These are phyloP conservation scores for Fagopyrum homotropicum DNA, from an alignment of 148 eudicot species.

Conservation along the genomic window DNA sequence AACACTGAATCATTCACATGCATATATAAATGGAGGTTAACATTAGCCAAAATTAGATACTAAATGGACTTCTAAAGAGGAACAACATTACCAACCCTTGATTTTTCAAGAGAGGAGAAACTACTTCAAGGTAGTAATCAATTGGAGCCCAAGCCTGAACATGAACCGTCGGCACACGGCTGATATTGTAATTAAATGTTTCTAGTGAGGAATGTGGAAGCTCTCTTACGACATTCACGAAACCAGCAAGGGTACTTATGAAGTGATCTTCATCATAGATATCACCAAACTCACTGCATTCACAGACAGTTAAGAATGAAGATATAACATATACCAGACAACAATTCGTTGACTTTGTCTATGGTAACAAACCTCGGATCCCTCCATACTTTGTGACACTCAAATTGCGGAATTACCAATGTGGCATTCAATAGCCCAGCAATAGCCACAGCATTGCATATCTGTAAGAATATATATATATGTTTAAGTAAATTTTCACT, in stretches of 20 bases:
- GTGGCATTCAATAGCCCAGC: slow-evolving; percentile 73
- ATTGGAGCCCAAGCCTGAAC: slow-evolving; percentile 79
- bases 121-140: slow-evolving; percentile 52
- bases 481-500: neutral
- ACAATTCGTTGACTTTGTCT: neutral
- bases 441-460: slow-evolving; percentile 90
- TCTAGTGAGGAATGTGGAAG: slow-evolving; percentile 53
- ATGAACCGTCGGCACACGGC: slow-evolving; percentile 43
- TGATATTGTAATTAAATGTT: slow-evolving; percentile 41
- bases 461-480: slow-evolving; percentile 30
- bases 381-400: slow-evolving; percentile 75
- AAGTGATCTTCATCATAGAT: slow-evolving; percentile 75
- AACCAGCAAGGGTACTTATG: slow-evolving; percentile 39
- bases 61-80: neutral
- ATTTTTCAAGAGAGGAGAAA: slow-evolving; percentile 52
- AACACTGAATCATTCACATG: slow-evolving; percentile 36
- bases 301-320: neutral
- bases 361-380: slow-evolving; percentile 49
- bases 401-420: slow-evolving; percentile 65
- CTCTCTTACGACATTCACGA: slow-evolving; percentile 42
- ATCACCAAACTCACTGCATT: slow-evolving; percentile 58
- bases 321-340: neutral
- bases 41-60: too few species aligned
- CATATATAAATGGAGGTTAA: neutral
- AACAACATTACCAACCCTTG: slow-evolving; percentile 39